Conservation (phyloP, 1,284 basidiomycete genomes). For the Phlebopus sp. region DNA sequence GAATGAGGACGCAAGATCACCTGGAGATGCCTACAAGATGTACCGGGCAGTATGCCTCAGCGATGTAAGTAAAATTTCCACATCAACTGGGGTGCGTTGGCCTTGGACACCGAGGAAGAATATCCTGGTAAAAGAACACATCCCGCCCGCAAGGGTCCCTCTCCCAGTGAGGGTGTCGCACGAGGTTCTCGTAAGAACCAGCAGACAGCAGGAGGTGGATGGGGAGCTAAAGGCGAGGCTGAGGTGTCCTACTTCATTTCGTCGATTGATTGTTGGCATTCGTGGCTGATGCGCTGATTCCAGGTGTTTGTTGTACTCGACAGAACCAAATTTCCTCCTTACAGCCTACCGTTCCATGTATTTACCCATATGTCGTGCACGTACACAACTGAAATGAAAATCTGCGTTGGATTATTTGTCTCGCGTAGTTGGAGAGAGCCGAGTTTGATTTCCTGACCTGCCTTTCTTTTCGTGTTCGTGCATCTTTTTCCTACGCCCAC, state of each 20-base stretch:
- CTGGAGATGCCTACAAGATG: slow-evolving; percentile 76
- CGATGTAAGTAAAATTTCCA: too few relatives aligned
- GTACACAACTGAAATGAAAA: too few relatives aligned
- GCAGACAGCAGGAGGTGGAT: slow-evolving; percentile 56
- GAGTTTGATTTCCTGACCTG: slow-evolving; percentile 19
- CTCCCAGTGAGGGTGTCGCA: slow-evolving; percentile 26
- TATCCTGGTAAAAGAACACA: slow-evolving; percentile 85
- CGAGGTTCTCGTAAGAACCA: slow-evolving; percentile 24
- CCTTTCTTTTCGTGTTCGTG: too few relatives aligned
- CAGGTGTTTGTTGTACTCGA: too few relatives aligned
- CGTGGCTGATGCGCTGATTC: slow-evolving; percentile 2
- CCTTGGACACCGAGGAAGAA: slow-evolving; percentile 65
- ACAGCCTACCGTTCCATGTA: too few relatives aligned
- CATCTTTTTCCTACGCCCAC: slow-evolving; percentile 7
- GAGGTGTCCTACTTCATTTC: slow-evolving; percentile 42
- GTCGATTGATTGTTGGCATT: not conserved
- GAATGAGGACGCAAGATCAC: slow-evolving; percentile 85
- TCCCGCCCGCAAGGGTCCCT: slow-evolving; percentile 45
- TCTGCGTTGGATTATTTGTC: not conserved
- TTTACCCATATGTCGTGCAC: too few relatives aligned
- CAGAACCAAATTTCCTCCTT: too few relatives aligned
- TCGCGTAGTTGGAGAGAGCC: slow-evolving; percentile 12
- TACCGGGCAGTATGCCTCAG: too few relatives aligned
- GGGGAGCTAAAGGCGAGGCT: slow-evolving; percentile 85
- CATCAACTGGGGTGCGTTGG: too few relatives aligned